phyloP scores from a whole-genome alignment of 805 yeast genomes.

The Candida insectorum region DNA sequence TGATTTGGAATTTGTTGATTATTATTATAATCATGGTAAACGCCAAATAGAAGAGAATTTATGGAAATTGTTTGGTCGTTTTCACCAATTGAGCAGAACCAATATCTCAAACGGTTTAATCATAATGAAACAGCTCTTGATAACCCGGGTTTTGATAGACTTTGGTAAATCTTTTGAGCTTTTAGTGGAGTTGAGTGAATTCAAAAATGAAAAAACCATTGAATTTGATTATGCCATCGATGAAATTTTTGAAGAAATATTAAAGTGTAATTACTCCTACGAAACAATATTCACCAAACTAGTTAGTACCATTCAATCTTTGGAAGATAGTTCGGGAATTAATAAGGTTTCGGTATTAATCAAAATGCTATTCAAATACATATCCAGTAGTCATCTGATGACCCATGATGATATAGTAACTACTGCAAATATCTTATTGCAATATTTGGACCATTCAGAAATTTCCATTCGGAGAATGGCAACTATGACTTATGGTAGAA shows the following conservation, averaged over 20 bases:
- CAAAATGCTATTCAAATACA: no score
- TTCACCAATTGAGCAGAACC: slow-evolving; percentile 6
- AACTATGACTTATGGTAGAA: no score
- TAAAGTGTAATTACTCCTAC: slow-evolving; percentile 1
- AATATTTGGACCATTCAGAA: no score
- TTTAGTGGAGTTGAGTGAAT: slow-evolving; percentile 15
- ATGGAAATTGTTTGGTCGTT: slow-evolving; percentile 12
- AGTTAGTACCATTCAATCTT: no score
- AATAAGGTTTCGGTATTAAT: no score
- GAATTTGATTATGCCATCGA: slow-evolving; percentile 13
- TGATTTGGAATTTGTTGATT: slow-evolving; percentile 15
- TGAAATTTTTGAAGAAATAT: slow-evolving; percentile 12
- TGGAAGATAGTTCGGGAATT: no score
- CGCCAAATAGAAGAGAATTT: slow-evolving; percentile 14
- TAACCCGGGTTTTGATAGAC: slow-evolving; percentile 20
- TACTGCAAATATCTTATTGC: no score
- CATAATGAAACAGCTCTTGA: slow-evolving; percentile 33
- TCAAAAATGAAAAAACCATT: slow-evolving; percentile 5
- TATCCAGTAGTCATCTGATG: no score
- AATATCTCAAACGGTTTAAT: slow-evolving; percentile 29
- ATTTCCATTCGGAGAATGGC: no score
- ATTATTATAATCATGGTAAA: slow-evolving; percentile 15
- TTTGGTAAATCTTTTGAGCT: slow-evolving; percentile 14
- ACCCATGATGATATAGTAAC: no score
- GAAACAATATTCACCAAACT: slow-evolving; percentile 1